Conservation (phyloP, 1,284 basidiomycete genomes). For the Ceratobasidium sp. region DNA sequence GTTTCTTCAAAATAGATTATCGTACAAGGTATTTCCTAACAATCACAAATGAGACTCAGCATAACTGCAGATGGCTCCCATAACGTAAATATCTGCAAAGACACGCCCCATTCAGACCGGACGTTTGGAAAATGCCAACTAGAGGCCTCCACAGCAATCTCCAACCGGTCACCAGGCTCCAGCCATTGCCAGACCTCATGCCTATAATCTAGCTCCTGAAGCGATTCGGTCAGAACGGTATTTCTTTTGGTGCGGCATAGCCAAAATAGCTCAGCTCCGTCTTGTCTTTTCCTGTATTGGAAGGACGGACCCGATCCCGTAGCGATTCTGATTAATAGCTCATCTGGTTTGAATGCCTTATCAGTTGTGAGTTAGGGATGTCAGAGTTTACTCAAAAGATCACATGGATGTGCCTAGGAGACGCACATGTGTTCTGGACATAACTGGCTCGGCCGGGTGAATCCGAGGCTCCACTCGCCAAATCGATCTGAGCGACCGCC, state of each 20-base stretch:
- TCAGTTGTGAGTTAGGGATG: neutral
- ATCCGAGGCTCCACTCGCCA: conserved; percentile 20
- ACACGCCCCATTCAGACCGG: conserved; percentile 32
- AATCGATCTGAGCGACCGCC: neutral
- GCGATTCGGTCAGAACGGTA: neutral
- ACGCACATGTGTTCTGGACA: conserved; percentile 36
- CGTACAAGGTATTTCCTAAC: too few species aligned
- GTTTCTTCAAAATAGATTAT: too few species aligned
- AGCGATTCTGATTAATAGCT: conserved; percentile 23
- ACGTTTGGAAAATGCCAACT: conserved; percentile 37
- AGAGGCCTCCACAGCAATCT: conserved; percentile 27
- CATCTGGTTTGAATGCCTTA: conserved; percentile 38
- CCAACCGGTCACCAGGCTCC: conserved; percentile 25
- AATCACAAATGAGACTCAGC: conserved; percentile 9
- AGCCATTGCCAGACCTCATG: conserved; percentile 32
- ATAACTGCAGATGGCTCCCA: conserved; percentile 28
- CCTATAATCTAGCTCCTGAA: neutral
- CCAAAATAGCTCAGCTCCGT: conserved; percentile 7
- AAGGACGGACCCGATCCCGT: neutral
- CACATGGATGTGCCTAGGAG: neutral
- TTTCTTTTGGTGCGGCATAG: neutral
- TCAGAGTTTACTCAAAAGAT: neutral
- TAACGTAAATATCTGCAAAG: conserved; percentile 13
- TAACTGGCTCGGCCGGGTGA: conserved; percentile 27
- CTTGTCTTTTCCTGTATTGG: neutral